A percentile compares a stretch with the other conserved stretches of the same genome.
These are phyloP conservation scores for Yarrowia sp. DNA, from an alignment of 805 yeast genomes.

Conservation along the genomic window DNA sequence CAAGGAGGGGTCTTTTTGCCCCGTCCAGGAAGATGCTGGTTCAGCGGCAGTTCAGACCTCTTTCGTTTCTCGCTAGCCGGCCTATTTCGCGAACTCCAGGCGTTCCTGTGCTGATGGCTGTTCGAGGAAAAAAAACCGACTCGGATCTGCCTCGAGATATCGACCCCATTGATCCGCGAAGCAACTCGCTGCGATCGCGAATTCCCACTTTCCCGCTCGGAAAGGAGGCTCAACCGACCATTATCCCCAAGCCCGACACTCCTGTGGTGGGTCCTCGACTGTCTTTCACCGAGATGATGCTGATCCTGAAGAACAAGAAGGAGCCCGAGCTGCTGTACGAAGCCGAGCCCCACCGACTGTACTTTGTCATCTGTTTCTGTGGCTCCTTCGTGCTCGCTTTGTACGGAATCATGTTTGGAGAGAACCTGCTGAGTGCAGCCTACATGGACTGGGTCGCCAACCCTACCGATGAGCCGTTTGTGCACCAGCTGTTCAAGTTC, in stretches of 20 bases:
- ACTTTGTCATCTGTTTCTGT: slow-evolving; percentile 66
- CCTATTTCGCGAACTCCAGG: neutral
- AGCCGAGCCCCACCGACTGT: slow-evolving; percentile 77
- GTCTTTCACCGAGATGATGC: slow-evolving; percentile 61
- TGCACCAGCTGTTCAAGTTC: slow-evolving; percentile 42
- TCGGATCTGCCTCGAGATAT: slow-evolving; percentile 17
- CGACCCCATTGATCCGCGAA: slow-evolving; percentile 22
- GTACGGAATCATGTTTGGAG: slow-evolving; percentile 54
- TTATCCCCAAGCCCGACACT: slow-evolving; percentile 72
- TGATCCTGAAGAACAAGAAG: slow-evolving; percentile 51
- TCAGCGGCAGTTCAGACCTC: neutral
- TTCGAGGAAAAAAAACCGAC: neutral
- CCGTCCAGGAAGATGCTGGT: neutral
- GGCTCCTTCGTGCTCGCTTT: slow-evolving; percentile 70
- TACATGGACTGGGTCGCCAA: slow-evolving; percentile 54
- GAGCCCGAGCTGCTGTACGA: slow-evolving; percentile 77
- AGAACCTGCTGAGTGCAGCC: slow-evolving; percentile 54
- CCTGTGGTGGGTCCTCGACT: slow-evolving; percentile 63
- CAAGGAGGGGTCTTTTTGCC: neutral
- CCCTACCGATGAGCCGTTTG: slow-evolving; percentile 45
- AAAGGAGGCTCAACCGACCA: slow-evolving; percentile 61
- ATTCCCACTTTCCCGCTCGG: slow-evolving; percentile 65
- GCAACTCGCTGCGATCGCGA: slow-evolving; percentile 44
- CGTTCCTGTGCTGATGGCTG: neutral
- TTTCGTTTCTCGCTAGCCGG: neutral